Evolutionary conservation across 2,329 filamentous ascomycete species (phyloP).

Genomic region (Trichoderma arundinaceum): DNA sequence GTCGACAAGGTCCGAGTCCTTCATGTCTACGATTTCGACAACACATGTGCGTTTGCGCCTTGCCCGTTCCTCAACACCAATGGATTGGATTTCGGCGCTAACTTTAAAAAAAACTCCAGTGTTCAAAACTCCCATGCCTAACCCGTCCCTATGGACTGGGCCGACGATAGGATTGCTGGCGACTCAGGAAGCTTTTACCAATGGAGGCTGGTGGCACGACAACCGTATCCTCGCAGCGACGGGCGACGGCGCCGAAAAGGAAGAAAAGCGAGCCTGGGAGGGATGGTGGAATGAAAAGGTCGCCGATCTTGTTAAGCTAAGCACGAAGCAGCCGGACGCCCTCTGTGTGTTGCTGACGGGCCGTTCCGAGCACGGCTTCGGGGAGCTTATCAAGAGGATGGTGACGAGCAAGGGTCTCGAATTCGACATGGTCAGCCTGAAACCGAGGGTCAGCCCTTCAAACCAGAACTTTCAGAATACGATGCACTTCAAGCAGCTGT

Average conservation of each 20-base stretch:
- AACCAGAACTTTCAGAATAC: slow-evolving; percentile 81
- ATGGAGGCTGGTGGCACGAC: slow-evolving; percentile 98
- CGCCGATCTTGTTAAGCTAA: slow-evolving; percentile 77
- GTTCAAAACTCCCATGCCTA: slow-evolving; percentile 89
- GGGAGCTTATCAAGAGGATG: slow-evolving; percentile 81
- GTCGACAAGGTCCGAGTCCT: slow-evolving; percentile 75
- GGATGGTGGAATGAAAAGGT: slow-evolving; percentile 98
- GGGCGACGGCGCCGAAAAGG: slow-evolving; percentile 78
- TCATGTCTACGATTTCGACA: slow-evolving; percentile 98
- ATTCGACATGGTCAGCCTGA: slow-evolving; percentile 88
- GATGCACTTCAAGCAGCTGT: slow-evolving; percentile 89
- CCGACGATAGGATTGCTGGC: slow-evolving; percentile 78
- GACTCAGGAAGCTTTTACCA: slow-evolving; percentile 75
- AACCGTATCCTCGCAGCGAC: slow-evolving; percentile 82
- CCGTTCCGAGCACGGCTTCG: slow-evolving; percentile 76
- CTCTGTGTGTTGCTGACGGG: slow-evolving; percentile 88
- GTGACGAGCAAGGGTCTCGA: slow-evolving; percentile 75
- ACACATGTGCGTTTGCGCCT: slow-evolving; percentile 69
- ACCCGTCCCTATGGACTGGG: slow-evolving; percentile 83
- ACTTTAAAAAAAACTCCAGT: slow-evolving; percentile 58
- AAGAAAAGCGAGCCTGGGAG: slow-evolving; percentile 83
- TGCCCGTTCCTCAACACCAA: neutral
- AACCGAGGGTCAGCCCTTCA: slow-evolving; percentile 80
- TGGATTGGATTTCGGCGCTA: slow-evolving; percentile 28
- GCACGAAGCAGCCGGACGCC: slow-evolving; percentile 82